Conservation (phyloP, 306 rosid species). For the Rubus parviflorus region DNA sequence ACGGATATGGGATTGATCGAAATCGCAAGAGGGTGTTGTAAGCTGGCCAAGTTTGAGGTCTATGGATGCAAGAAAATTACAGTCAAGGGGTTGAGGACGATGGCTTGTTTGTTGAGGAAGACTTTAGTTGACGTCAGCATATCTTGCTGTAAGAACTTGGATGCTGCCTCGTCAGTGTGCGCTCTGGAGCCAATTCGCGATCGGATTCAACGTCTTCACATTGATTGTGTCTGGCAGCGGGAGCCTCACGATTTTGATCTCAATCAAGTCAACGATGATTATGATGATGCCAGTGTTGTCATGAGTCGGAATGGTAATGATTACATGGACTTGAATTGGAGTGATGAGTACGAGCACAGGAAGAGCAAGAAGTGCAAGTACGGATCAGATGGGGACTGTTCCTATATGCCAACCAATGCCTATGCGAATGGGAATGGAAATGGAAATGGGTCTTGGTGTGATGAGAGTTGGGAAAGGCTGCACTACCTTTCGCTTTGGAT, state of each 20-base stretch:
- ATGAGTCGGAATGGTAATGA: slow-evolving; percentile 7
- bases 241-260: slow-evolving; percentile 34
- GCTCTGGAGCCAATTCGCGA: slow-evolving; percentile 72
- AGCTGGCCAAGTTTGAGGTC: slow-evolving; percentile 55
- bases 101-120: slow-evolving; percentile 55
- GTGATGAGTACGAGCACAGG: slow-evolving; percentile 34
- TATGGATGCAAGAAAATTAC: slow-evolving; percentile 76
- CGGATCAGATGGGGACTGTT: slow-evolving; percentile 34
- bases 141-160: slow-evolving; percentile 66
- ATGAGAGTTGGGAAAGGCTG: slow-evolving; percentile 63
- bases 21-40: slow-evolving; percentile 82
- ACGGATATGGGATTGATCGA: slow-evolving; percentile 90
- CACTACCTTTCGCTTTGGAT: slow-evolving; percentile 80
- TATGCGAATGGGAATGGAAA: slow-evolving; percentile 39
- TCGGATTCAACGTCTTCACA: slow-evolving; percentile 67
- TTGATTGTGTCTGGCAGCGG: slow-evolving; percentile 78
- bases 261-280: slow-evolving; percentile 27
- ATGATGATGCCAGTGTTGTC: slow-evolving; percentile 3
- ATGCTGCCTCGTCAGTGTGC: slow-evolving; percentile 47
- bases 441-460: slow-evolving; percentile 41
- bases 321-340: slow-evolving; percentile 32
- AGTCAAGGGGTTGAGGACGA: slow-evolving; percentile 62
- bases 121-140: slow-evolving; percentile 64
- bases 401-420: slow-evolving; percentile 13
- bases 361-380: slow-evolving; percentile 55